Percentiles rank a stretch among this genome's conserved stretches.
Conservation (phyloP, 2,329 filamentous ascomycete genomes). For the Rutstroemia sp. region DNA sequence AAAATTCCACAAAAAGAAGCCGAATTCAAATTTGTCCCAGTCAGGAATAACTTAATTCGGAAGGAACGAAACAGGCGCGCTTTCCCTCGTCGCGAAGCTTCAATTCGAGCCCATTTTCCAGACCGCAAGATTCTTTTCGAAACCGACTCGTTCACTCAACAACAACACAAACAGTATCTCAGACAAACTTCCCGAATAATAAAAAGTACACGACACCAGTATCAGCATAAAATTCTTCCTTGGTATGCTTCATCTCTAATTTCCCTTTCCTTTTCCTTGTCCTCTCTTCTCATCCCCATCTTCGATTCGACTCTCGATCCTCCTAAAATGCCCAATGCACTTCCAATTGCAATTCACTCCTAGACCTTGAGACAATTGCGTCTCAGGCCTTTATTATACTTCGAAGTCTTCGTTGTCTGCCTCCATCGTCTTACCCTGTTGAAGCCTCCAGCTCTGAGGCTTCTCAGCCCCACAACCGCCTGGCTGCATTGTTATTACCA, state of each 20-base stretch:
- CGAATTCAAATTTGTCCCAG: too few species aligned
- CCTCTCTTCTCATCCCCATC: not conserved
- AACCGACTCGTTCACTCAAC: not conserved
- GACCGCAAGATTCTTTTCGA: too few species aligned
- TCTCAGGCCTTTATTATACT: conserved; percentile 3
- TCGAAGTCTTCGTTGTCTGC: not conserved
- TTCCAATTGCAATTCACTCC: not conserved
- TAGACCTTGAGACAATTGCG: conserved; percentile 5
- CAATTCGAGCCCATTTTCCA: not conserved
- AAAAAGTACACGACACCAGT: conserved; percentile 3
- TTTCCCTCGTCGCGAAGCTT: not conserved
- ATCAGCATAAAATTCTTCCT: conserved; percentile 1
- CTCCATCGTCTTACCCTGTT: conserved; percentile 8
- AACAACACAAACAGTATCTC: not conserved
- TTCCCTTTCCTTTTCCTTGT: not conserved
- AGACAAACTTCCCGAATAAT: not conserved
- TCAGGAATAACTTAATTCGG: too few species aligned
- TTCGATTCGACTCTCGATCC: not conserved
- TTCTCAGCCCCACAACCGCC: conserved; percentile 1
- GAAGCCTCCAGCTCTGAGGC: not conserved
- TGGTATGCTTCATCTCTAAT: conserved; percentile 13
- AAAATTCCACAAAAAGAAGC: too few species aligned
- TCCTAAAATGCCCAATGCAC: not conserved
- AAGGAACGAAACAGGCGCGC: not conserved
- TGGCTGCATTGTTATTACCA: conserved; percentile 5